These are phyloP conservation scores for Candida tetrigidarum DNA, from an alignment of 1,139 yeast genomes.

Conservation along the genomic window DNA sequence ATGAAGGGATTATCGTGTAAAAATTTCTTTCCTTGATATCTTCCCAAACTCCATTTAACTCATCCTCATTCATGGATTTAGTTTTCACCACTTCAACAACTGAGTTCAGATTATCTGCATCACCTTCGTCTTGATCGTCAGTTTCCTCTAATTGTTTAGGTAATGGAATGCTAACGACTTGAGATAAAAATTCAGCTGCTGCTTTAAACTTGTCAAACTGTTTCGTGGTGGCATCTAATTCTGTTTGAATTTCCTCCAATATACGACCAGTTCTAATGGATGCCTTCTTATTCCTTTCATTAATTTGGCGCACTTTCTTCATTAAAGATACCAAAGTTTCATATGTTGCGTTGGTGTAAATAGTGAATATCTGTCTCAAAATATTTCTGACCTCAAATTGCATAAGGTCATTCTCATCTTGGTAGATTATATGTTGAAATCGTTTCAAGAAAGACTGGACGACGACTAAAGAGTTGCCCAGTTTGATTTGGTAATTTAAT, in stretches of 20 bases:
- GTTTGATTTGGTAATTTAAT: constrained; percentile 50
- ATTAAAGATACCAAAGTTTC: constrained; percentile 39
- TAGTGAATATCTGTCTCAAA: constrained; percentile 39
- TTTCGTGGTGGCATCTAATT: constrained; percentile 40
- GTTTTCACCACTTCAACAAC: constrained; percentile 29
- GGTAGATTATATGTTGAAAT: constrained; percentile 35
- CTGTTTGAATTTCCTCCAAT: constrained; percentile 54
- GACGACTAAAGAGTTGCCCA: constrained; percentile 50
- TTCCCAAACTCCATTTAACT: constrained; percentile 57
- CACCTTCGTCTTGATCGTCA: constrained; percentile 20
- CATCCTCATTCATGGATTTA: constrained; percentile 31
- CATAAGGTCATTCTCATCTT: constrained; percentile 18
- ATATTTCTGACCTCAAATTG: constrained; percentile 17
- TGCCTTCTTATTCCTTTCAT: constrained; percentile 50
- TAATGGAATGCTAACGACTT: constrained; percentile 34
- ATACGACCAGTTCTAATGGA: constrained; percentile 70
- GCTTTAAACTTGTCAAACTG: constrained; percentile 49
- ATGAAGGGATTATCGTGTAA: constrained; percentile 47
- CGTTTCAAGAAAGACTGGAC: constrained; percentile 57
- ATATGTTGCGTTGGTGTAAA: constrained; percentile 53
- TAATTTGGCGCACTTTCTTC: constrained; percentile 35
- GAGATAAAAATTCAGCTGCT: constrained; percentile 51
- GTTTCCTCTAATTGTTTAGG: constrained; percentile 27
- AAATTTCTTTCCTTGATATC: constrained; percentile 65
- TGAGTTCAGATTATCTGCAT: constrained; percentile 21